phyloP scores from a whole-genome alignment of 805 yeast species.

The Metschnikowia sp. region DNA sequence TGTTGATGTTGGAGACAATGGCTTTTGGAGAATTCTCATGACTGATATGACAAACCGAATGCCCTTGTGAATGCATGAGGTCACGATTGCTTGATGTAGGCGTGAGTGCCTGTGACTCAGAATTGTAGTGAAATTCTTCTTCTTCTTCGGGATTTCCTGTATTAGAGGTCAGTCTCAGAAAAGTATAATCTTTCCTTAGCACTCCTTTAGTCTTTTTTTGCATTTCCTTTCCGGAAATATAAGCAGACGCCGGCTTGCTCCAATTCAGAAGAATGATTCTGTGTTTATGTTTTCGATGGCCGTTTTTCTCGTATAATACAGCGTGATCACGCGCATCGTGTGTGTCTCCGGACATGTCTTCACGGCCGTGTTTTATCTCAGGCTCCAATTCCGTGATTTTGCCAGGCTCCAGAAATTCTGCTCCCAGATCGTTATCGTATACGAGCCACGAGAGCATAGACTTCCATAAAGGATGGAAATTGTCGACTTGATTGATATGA shows the following conservation, averaged over 20 bases:
- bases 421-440: conserved; percentile 13
- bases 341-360: not conserved
- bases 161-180: no score
- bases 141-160: no score
- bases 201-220: conserved; percentile 6
- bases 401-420: not conserved
- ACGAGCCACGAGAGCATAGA: conserved; percentile 36
- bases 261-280: conserved; percentile 27
- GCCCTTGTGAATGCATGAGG: not conserved
- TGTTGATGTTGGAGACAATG: conserved; percentile 24
- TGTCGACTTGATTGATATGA: not conserved
- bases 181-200: no score
- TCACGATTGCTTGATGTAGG: not conserved
- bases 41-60: not conserved
- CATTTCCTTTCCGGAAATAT: conserved; percentile 15
- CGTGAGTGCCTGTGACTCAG: no score
- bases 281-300: conserved; percentile 13
- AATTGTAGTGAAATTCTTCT: no score
- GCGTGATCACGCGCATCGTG: no score
- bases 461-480: conserved; percentile 38
- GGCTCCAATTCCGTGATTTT: conserved; percentile 9
- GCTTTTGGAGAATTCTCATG: conserved; percentile 6
- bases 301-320: no score
- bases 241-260: conserved; percentile 23
- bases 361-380: not conserved